Conservation (phyloP, 768 basidiomycete species). For the Suillus cothurnatus region DNA sequence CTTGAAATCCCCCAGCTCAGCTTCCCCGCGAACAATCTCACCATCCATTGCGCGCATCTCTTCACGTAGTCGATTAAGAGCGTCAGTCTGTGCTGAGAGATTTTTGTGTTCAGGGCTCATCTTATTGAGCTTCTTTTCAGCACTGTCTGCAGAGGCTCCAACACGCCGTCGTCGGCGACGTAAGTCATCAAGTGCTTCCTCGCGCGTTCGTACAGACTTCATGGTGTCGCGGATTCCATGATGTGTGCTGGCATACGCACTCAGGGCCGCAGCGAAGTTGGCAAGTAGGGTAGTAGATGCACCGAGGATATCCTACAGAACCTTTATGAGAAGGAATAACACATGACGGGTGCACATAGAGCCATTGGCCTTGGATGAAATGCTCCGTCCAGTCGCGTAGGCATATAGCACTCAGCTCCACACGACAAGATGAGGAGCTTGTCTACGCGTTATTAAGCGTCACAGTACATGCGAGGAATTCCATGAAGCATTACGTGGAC, state of each 20-base stretch:
- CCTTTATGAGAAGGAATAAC: background rate
- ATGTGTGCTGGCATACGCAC: conserved; percentile 71
- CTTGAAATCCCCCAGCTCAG: conserved; percentile 82
- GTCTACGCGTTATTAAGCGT: background rate
- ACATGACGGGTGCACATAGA: background rate
- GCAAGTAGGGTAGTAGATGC: conserved; percentile 68
- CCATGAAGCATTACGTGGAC: background rate
- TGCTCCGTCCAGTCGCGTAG: background rate
- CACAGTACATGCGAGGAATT: background rate
- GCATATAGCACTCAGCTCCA: background rate
- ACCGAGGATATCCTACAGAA: conserved; percentile 66
- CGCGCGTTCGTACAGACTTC: conserved; percentile 81
- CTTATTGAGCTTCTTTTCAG: conserved; percentile 86
- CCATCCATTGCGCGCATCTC: conserved; percentile 80
- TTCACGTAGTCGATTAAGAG: conserved; percentile 66
- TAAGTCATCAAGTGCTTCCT: conserved; percentile 81
- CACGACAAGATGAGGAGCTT: background rate
- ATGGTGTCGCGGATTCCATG: conserved; percentile 62
- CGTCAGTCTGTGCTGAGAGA: conserved; percentile 68
- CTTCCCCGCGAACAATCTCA: conserved; percentile 83
- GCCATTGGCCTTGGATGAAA: conserved; percentile 4
- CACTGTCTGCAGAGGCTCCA: conserved; percentile 71
- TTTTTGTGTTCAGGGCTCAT: conserved; percentile 93
- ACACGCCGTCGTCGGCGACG: conserved; percentile 70
- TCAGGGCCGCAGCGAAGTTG: conserved; percentile 67